Conservation (phyloP, 352 stramenopile species). For the Globisporangium radiosum region DNA sequence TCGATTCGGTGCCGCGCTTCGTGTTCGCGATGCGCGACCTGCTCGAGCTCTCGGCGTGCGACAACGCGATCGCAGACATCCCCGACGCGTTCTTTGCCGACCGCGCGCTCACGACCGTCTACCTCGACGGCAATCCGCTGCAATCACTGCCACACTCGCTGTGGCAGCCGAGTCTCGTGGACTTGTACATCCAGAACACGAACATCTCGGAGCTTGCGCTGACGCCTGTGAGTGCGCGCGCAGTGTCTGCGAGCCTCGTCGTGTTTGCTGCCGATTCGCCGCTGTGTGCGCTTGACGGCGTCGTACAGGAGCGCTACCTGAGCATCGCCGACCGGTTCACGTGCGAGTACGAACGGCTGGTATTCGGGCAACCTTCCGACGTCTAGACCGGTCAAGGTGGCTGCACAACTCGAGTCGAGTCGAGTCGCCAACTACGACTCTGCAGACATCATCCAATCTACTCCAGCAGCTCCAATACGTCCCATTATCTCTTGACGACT, state of each 20-base stretch:
- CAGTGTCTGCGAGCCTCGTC: neutral
- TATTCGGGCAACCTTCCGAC: neutral
- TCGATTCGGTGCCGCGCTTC: neutral
- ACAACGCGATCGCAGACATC: constrained; percentile 4
- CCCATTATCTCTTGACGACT: too few species aligned
- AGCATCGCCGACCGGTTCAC: neutral
- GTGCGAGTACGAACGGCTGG: neutral
- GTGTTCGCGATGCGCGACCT: constrained; percentile 2
- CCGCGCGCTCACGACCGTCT: constrained; percentile 1
- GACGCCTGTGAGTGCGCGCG: neutral
- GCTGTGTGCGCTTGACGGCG: neutral
- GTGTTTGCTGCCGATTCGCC: neutral
- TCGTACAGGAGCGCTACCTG: neutral
- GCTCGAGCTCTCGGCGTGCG: constrained; percentile 6
- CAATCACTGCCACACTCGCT: neutral
- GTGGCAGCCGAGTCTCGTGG: constrained; percentile 10
- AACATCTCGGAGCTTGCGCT: neutral
- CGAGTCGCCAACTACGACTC: too few species aligned
- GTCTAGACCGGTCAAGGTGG: too few species aligned
- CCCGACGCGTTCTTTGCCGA: neutral
- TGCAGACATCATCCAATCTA: too few species aligned
- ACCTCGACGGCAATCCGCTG: constrained; percentile 7
- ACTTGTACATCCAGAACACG: constrained; percentile 8
- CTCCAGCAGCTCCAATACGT: too few species aligned
- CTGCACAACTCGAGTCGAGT: too few species aligned